These are phyloP conservation scores for Groenewaldozyma tartarivorans DNA, from an alignment of 805 yeast species.

Conservation along the genomic window DNA sequence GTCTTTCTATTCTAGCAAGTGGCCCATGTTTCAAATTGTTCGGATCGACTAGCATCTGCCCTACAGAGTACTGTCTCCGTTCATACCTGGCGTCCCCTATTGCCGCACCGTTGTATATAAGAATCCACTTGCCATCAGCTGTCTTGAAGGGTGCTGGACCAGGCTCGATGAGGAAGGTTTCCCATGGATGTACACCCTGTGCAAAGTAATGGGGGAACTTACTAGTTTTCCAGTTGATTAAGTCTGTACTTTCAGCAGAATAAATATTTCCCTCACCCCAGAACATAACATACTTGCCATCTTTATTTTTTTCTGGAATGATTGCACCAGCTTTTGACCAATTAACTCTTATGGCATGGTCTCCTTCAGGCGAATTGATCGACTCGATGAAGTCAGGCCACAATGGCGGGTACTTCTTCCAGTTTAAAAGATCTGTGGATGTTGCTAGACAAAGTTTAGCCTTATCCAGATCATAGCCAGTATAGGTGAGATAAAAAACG, in stretches of 20 bases:
- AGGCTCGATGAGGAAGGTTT: slow-evolving; percentile 5
- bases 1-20: slow-evolving; percentile 4
- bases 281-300: slow-evolving; percentile 5
- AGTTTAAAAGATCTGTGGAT: slow-evolving; percentile 6
- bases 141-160: slow-evolving; percentile 8
- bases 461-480: slow-evolving; percentile 7
- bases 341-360: neutral
- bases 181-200: slow-evolving; percentile 5
- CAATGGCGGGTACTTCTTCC: slow-evolving; percentile 8
- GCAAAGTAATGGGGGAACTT: slow-evolving; percentile 5
- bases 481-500: slow-evolving; percentile 6
- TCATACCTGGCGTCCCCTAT: slow-evolving; percentile 3
- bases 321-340: slow-evolving; percentile 8
- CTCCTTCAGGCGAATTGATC: neutral
- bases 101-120: slow-evolving; percentile 6
- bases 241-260: slow-evolving; percentile 5
- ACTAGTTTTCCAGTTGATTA: slow-evolving; percentile 6
- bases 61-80: slow-evolving; percentile 6
- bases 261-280: slow-evolving; percentile 7
- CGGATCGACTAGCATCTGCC: slow-evolving; percentile 7
- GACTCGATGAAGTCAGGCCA: slow-evolving; percentile 5
- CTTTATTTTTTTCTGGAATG: slow-evolving; percentile 3
- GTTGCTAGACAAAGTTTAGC: slow-evolving; percentile 8
- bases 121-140: slow-evolving; percentile 7
- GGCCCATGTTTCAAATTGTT: slow-evolving; percentile 6